phyloP scores from a whole-genome alignment of 495 filamentous ascomycete genomes.

The Tuber calosporum region DNA sequence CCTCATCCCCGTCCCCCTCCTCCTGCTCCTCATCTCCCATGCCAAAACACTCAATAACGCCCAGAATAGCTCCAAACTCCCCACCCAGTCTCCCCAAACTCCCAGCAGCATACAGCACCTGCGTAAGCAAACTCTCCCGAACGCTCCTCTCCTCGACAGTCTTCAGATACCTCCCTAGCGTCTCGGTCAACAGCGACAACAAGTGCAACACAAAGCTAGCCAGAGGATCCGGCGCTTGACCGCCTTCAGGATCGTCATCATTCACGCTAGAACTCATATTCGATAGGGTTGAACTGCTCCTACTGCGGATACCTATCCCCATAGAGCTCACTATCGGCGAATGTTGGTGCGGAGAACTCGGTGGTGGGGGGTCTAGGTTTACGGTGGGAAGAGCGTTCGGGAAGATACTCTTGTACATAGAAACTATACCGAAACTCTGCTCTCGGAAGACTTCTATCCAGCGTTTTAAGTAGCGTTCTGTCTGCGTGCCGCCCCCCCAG shows the following conservation, averaged over 20 bases:
- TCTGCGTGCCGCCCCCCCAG: slow-evolving; percentile 79
- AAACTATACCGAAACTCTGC: slow-evolving; percentile 91
- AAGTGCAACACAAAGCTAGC: slow-evolving; percentile 80
- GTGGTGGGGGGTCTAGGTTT: slow-evolving; percentile 41
- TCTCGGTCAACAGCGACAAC: slow-evolving; percentile 72
- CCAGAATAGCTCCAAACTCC: slow-evolving; percentile 84
- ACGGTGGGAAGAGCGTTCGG: slow-evolving; percentile 45
- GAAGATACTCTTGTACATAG: slow-evolving; percentile 87
- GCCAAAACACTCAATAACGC: slow-evolving; percentile 51
- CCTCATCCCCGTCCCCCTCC: slow-evolving; percentile 41
- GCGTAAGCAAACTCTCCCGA: slow-evolving; percentile 79
- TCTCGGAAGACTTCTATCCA: slow-evolving; percentile 98
- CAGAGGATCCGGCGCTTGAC: slow-evolving; percentile 66
- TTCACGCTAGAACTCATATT: slow-evolving; percentile 15
- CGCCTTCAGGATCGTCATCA: slow-evolving; percentile 32
- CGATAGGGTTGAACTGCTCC: slow-evolving; percentile 27
- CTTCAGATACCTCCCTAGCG: slow-evolving; percentile 70
- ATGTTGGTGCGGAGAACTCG: slow-evolving; percentile 41
- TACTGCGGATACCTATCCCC: slow-evolving; percentile 36
- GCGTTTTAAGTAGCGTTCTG: slow-evolving; percentile 84
- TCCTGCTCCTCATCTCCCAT: slow-evolving; percentile 52
- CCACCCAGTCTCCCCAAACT: slow-evolving; percentile 86
- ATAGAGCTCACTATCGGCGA: slow-evolving; percentile 12
- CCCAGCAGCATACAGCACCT: slow-evolving; percentile 90
- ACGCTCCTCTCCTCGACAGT: slow-evolving; percentile 73